Percentiles rank a stretch among this genome's conserved stretches.
Conservation (phyloP, 2,329 filamentous ascomycete genomes). For the Fusarium nanum region DNA sequence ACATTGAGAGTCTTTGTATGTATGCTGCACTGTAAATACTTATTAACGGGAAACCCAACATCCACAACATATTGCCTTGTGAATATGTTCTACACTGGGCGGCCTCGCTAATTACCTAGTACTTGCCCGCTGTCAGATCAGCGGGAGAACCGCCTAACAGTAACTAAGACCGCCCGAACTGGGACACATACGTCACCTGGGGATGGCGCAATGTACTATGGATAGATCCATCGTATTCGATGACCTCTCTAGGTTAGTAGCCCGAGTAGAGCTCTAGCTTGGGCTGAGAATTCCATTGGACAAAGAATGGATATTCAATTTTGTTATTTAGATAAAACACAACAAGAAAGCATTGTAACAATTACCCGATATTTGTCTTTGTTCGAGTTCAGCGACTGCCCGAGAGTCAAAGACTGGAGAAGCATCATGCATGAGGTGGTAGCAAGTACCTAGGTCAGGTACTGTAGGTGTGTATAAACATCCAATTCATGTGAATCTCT, state of each 20-base stretch:
- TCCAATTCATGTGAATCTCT: conserved; percentile 2
- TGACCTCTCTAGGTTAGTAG: background rate
- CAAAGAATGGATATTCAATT: background rate
- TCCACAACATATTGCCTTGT: background rate
- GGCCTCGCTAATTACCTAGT: conserved; percentile 28
- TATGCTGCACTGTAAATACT: background rate
- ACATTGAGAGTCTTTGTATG: background rate
- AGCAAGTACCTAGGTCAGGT: background rate
- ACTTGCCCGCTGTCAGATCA: conserved; percentile 27
- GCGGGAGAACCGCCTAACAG: conserved; percentile 1
- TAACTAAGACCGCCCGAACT: background rate
- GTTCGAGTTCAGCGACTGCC: background rate
- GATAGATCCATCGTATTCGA: conserved; percentile 9
- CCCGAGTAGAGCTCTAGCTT: background rate
- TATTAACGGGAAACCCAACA: background rate
- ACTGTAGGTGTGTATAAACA: background rate
- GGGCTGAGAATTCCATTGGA: background rate
- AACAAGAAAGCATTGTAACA: background rate
- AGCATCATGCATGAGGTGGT: background rate
- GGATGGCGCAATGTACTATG: conserved; percentile 10
- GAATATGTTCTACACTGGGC: conserved; percentile 9
- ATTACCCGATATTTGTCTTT: background rate
- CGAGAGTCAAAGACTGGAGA: background rate
- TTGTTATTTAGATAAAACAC: background rate
- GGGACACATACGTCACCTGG: conserved; percentile 10